phyloP scores from a whole-genome alignment of 1,139 yeast genomes.

The Taphrina wiesneri region DNA sequence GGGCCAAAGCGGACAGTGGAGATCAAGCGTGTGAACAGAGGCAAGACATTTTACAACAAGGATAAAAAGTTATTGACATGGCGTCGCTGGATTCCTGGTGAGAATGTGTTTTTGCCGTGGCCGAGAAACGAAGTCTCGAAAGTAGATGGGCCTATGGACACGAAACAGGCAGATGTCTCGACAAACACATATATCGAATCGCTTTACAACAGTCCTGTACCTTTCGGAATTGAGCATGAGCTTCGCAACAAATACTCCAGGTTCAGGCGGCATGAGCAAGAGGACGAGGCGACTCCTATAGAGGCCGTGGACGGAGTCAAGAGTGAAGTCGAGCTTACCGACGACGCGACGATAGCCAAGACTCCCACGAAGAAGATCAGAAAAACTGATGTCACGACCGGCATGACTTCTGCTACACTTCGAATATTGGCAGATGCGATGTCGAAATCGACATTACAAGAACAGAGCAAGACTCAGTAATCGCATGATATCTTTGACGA shows the following conservation, averaged over 20 bases:
- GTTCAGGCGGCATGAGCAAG: constrained; percentile 6
- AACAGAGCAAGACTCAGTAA: neutral
- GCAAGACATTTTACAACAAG: constrained; percentile 33
- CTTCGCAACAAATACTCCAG: constrained; percentile 32
- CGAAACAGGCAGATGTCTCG: constrained; percentile 13
- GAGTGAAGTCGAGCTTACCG: neutral
- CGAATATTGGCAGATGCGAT: constrained; percentile 22
- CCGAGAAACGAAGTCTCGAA: constrained; percentile 23
- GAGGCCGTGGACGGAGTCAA: constrained; percentile 8
- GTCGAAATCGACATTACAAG: neutral
- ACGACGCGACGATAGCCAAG: neutral
- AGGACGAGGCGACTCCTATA: neutral
- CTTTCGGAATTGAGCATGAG: constrained; percentile 19
- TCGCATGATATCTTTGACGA: neutral
- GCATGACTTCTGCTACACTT: neutral
- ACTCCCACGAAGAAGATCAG: neutral
- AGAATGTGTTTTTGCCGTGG: constrained; percentile 35
- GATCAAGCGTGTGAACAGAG: constrained; percentile 32
- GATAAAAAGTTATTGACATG: constrained; percentile 35
- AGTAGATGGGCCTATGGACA: constrained; percentile 29
- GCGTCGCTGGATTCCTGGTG: constrained; percentile 36
- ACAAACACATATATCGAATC: constrained; percentile 28
- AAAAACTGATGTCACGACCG: constrained; percentile 1
- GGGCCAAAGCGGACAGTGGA: constrained; percentile 28
- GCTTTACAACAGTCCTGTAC: constrained; percentile 18